Percentiles rank a stretch among this genome's conserved stretches.
These are phyloP conservation scores for Lichenothelia convexa DNA, from an alignment of 495 filamentous ascomycete genomes.

Conservation along the genomic window DNA sequence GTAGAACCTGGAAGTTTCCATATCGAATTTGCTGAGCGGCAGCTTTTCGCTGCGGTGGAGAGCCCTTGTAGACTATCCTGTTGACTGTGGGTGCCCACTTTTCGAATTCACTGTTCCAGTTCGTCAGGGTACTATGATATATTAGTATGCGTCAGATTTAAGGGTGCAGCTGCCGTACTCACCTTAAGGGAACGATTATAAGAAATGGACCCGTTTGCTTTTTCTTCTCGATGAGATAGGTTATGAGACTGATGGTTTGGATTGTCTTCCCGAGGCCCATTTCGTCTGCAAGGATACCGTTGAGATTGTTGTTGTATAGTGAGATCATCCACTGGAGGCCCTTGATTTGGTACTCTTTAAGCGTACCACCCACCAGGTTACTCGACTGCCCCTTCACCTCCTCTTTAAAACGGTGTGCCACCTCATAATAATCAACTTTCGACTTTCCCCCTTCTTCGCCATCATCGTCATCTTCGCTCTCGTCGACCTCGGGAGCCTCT, in stretches of 20 bases:
- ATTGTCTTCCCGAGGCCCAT: constrained; percentile 99
- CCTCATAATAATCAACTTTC: constrained; percentile 95
- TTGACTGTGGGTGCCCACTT: constrained; percentile 86
- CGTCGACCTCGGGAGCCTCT: constrained; percentile 32
- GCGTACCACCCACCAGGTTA: constrained; percentile 73
- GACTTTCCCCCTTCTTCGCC: constrained; percentile 52
- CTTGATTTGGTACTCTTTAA: constrained; percentile 97
- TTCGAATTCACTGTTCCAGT: constrained; percentile 97
- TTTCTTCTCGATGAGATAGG: constrained; percentile 92
- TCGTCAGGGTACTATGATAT: constrained; percentile 92
- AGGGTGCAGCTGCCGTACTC: no score
- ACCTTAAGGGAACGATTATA: constrained; percentile 90
- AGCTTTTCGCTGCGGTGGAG: constrained; percentile 70
- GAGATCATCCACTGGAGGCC: constrained; percentile 99
- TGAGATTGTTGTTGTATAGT: constrained; percentile 97
- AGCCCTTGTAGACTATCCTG: constrained; percentile 91
- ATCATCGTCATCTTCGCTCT: constrained; percentile 29
- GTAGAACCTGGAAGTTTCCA: constrained; percentile 84
- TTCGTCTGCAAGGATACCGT: constrained; percentile 94
- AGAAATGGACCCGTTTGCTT: constrained; percentile 82
- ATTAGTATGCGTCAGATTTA: no score
- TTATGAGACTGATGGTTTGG: constrained; percentile 94
- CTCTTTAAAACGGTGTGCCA: constrained; percentile 90
- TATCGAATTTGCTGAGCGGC: constrained; percentile 88
- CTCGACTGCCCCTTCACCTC: constrained; percentile 62